Evolutionary conservation across 1,284 basidiomycete genomes (phyloP).

Genomic region (Rhodotorula sp.): DNA sequence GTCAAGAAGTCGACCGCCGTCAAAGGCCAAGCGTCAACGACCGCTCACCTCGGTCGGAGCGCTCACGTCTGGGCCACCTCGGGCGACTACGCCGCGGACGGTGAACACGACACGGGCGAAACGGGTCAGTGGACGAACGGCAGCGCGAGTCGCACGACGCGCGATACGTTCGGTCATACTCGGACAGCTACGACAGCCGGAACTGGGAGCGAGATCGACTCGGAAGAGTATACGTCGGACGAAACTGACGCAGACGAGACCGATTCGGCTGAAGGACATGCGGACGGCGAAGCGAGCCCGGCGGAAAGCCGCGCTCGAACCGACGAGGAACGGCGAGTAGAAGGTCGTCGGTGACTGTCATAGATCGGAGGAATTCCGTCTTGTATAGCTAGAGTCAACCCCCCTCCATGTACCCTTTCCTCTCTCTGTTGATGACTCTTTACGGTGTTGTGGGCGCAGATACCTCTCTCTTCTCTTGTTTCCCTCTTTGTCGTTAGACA

Average conservation of each 20-base stretch:
- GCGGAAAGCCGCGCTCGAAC: background rate
- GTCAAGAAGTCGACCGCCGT: conserved; percentile 5
- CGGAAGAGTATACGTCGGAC: background rate
- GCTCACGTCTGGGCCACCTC: conserved; percentile 32
- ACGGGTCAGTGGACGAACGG: conserved; percentile 1
- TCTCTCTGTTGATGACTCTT: too few relatives aligned
- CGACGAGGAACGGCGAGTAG: background rate
- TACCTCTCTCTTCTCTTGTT: background rate
- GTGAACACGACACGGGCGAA: background rate
- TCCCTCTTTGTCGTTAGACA: background rate
- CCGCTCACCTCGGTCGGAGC: conserved; percentile 18
- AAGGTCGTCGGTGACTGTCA: background rate
- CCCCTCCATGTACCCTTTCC: too few relatives aligned
- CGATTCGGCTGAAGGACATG: background rate
- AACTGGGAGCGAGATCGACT: background rate
- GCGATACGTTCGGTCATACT: background rate
- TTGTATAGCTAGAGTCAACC: too few relatives aligned
- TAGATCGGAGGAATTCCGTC: too few relatives aligned
- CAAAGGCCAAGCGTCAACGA: conserved; percentile 13
- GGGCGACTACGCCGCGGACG: background rate
- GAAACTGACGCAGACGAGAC: background rate
- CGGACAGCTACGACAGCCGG: background rate
- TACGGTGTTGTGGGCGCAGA: background rate
- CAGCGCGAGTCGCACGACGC: background rate
- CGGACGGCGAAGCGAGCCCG: background rate